Conservation (phyloP, 129 eudicot genomes). For the Lactuca saligna region DNA sequence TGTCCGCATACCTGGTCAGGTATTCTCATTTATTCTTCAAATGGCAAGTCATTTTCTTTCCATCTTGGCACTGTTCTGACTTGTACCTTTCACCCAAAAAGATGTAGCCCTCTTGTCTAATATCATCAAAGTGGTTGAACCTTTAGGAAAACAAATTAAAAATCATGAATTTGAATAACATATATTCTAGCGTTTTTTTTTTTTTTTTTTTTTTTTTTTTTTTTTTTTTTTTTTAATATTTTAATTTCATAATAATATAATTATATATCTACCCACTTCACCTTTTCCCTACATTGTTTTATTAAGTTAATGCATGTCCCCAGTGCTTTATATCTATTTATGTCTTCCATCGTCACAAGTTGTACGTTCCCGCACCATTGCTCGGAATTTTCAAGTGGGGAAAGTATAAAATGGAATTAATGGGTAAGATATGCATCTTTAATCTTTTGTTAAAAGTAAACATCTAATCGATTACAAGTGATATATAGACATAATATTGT, state of each 20-base stretch:
- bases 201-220: too few species aligned
- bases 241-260: background rate
- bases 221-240: too few species aligned
- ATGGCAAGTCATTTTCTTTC: constrained; percentile 22
- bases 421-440: constrained; percentile 23
- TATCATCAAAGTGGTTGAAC: background rate
- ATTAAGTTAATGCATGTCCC: constrained; percentile 16
- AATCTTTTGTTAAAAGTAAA: constrained; percentile 15
- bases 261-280: background rate
- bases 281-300: constrained; percentile 6
- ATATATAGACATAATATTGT: constrained; percentile 19
- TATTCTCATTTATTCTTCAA: constrained; percentile 13
- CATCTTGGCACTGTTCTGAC: background rate
- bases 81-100: constrained; percentile 16
- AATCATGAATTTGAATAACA: background rate
- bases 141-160: background rate
- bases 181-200: background rate
- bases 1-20: constrained; percentile 29
- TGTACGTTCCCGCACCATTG: constrained; percentile 11
- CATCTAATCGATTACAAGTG: constrained; percentile 22
- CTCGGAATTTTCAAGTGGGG: constrained; percentile 21
- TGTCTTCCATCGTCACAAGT: constrained; percentile 10
- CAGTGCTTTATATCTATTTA: constrained; percentile 20
- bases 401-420: constrained; percentile 1
- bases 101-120: background rate